Base-by-base conservation (phyloP, 2,329 filamentous ascomycete genomes). In the Fusarium albidum region DNA sequence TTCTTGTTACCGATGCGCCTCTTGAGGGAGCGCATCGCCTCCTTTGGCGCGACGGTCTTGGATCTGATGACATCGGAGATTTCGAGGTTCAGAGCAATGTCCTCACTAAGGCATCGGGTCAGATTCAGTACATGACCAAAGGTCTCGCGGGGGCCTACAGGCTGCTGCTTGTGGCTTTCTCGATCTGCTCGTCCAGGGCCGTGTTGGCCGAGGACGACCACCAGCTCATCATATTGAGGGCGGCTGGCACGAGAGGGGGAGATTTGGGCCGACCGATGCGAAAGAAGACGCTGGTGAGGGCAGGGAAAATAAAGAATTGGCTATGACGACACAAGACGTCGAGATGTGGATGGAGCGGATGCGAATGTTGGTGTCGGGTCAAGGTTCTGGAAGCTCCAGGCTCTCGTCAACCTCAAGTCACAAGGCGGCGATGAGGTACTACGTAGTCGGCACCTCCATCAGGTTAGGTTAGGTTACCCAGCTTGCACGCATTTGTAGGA, bases 41-140 rank as follows among this genome's bases (percentile, higher is more conserved):
- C 95, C 75, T 94, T 97, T 47, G 95, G 94, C 73, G 93, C 92
- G 43, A 99, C 94, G 14, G 92, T 96, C 80, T 98, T 98, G 69
- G 93, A 98, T 67, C 95, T 87, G 74, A 99, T 97, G 66, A 96
- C 82, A 78, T 99, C 95, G 73, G 94, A 97, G 67, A 99, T 98
- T 76, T 99, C 95, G 69, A 99, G 87, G 73, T 98, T 98, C 65
- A 97, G 85, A 33, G 95, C 90, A 73, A 99, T 98, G 71, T 99
- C 94, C 77, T 99, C 93, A 65, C 92, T 96, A 47, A 27, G 35
- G 40, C 5, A 21, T 41, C 26, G 18, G 5, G 47, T 66, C 41
- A 67, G 59, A 17, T 35, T 33, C 33, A 35, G 6, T 14, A 27
- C 26, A 45, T 37, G 38, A 11, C 67, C 43, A 69, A 63, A 52